Percentiles rank a stretch among this genome's conserved stretches.
Evolutionary conservation across 495 filamentous ascomycete species (phyloP).

Genomic region (Umbilicaria muhlenbergii): DNA sequence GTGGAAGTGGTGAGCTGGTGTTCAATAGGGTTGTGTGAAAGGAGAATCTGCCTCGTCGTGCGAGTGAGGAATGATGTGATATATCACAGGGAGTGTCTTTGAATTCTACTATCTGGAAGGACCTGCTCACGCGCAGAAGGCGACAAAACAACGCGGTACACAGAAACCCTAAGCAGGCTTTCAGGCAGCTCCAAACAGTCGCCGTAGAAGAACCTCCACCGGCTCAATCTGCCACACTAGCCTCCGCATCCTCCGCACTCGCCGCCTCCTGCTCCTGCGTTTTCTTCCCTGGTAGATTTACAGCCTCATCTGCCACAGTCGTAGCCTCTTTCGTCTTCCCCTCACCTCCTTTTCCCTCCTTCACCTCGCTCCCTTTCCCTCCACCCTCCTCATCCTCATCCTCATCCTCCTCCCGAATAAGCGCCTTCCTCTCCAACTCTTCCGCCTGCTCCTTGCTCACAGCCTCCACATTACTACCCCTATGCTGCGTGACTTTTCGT

Average conservation of each 20-base stretch:
- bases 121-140: too few relatives aligned
- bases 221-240: constrained; percentile 15
- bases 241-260: constrained; percentile 13
- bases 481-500: constrained; percentile 2
- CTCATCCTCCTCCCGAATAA: constrained; percentile 4
- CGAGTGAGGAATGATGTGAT: too few relatives aligned
- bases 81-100: too few relatives aligned
- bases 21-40: too few relatives aligned
- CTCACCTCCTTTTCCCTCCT: not conserved
- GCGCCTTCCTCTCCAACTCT: constrained; percentile 4
- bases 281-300: constrained; percentile 6
- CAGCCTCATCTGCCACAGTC: constrained; percentile 2
- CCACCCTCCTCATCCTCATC: constrained; percentile 6
- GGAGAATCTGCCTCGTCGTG: too few relatives aligned
- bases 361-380: not conserved
- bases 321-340: constrained; percentile 5
- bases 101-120: too few relatives aligned
- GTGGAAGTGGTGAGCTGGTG: too few relatives aligned
- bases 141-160: too few relatives aligned
- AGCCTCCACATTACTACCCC: constrained; percentile 3
- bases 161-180: too few relatives aligned
- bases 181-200: too few relatives aligned
- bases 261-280: constrained; percentile 18
- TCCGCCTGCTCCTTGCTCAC: constrained; percentile 5
- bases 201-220: too few relatives aligned